phyloP scores from a whole-genome alignment of 176 grass and related monocot genomes.

The Olyra latifolia region DNA sequence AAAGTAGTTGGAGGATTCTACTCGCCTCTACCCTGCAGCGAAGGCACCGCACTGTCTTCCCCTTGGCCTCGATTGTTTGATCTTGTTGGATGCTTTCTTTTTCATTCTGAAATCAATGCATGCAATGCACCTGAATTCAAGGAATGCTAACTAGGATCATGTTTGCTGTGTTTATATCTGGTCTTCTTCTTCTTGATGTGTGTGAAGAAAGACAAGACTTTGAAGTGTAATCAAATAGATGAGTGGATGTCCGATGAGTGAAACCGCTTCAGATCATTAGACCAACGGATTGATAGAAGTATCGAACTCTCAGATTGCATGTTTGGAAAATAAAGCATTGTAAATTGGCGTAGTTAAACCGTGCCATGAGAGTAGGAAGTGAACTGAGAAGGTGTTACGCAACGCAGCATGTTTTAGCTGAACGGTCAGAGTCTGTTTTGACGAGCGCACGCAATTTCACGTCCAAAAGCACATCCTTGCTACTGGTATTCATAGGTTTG shows the following conservation, averaged over 20 bases:
- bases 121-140: neutral
- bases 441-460: neutral
- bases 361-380: neutral
- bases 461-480: no score
- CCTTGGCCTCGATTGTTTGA: neutral
- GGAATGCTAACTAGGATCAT: neutral
- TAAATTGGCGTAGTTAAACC: neutral
- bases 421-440: neutral
- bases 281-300: neutral
- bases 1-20: slow-evolving; percentile 4
- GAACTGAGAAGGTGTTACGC: neutral
- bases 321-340: neutral
- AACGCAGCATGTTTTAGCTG: slow-evolving; percentile 9
- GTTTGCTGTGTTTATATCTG: neutral
- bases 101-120: slow-evolving; percentile 7
- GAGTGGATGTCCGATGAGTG: neutral
- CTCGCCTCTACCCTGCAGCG: neutral
- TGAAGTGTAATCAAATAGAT: neutral
- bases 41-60: slow-evolving; percentile 11
- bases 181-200: neutral
- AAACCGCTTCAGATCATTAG: neutral
- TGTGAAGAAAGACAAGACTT: neutral
- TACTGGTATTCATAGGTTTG: no score
- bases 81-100: neutral
- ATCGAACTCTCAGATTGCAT: neutral